Conservation (phyloP, 768 basidiomycete species). For the Suillus subluteus region DNA sequence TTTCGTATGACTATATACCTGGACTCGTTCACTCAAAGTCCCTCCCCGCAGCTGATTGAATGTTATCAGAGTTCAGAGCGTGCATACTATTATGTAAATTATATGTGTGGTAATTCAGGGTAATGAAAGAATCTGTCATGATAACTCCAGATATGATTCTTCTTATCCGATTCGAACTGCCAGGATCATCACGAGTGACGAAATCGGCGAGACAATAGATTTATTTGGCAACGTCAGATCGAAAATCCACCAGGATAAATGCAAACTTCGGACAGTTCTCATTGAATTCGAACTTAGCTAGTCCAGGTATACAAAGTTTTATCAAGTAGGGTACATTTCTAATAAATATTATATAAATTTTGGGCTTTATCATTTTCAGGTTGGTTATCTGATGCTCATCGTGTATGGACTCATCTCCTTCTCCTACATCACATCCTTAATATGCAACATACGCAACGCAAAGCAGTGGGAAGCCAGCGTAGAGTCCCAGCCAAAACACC, state of each 20-base stretch:
- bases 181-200: too few relatives aligned
- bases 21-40: background rate
- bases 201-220: too few relatives aligned
- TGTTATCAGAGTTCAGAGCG: background rate
- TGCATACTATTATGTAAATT: background rate
- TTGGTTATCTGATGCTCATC: background rate
- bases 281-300: too few relatives aligned
- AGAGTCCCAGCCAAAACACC: conserved; percentile 93
- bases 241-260: too few relatives aligned
- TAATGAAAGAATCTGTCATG: background rate
- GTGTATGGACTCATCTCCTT: background rate
- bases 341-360: too few relatives aligned
- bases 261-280: too few relatives aligned
- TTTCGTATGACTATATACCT: background rate
- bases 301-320: too few relatives aligned
- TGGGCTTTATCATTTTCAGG: too few relatives aligned
- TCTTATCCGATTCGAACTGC: background rate
- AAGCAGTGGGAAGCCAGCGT: conserved; percentile 90
- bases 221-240: too few relatives aligned
- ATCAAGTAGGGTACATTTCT: too few relatives aligned
- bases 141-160: background rate
- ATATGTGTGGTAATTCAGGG: conserved; percentile 3
- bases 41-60: background rate
- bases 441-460: conserved; percentile 76
- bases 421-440: conserved; percentile 30